phyloP scores from a whole-genome alignment of 495 filamentous ascomycete genomes.

The Lasiosphaeria ovina region DNA sequence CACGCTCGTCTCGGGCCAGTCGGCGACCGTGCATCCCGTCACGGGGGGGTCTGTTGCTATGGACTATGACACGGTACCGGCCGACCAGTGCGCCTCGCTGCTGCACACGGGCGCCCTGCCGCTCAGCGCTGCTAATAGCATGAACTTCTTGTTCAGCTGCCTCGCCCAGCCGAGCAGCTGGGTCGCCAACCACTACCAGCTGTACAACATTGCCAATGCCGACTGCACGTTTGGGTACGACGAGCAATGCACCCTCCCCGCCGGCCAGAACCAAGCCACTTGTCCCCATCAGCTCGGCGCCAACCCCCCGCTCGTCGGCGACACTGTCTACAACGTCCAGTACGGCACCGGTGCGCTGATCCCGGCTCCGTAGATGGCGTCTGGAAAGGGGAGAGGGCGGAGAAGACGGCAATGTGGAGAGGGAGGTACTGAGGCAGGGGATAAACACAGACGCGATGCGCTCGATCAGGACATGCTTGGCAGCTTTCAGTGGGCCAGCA shows the following conservation, averaged over 20 bases:
- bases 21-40: slow-evolving; percentile 41
- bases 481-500: no score
- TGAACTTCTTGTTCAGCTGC: slow-evolving; percentile 47
- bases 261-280: slow-evolving; percentile 42
- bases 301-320: slow-evolving; percentile 29
- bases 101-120: slow-evolving; percentile 43
- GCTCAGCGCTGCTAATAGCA: slow-evolving; percentile 49
- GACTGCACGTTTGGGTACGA: slow-evolving; percentile 45
- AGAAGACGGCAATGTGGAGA: no score
- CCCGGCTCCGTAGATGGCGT: no score
- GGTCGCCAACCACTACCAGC: slow-evolving; percentile 41
- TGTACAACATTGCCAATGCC: slow-evolving; percentile 46
- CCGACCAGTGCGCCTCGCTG: slow-evolving; percentile 36
- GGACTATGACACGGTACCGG: slow-evolving; percentile 38
- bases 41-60: slow-evolving; percentile 44
- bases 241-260: slow-evolving; percentile 44
- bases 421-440: no score
- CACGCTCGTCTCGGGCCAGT: slow-evolving; percentile 43
- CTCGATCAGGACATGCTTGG: no score
- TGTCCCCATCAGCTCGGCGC: slow-evolving; percentile 40
- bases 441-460: no score
- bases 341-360: slow-evolving; percentile 36
- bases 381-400: no score
- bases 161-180: slow-evolving; percentile 38
- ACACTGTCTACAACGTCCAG: slow-evolving; percentile 46